Base-by-base conservation (phyloP, 257 asterid species). In the Coffea canephora region DNA sequence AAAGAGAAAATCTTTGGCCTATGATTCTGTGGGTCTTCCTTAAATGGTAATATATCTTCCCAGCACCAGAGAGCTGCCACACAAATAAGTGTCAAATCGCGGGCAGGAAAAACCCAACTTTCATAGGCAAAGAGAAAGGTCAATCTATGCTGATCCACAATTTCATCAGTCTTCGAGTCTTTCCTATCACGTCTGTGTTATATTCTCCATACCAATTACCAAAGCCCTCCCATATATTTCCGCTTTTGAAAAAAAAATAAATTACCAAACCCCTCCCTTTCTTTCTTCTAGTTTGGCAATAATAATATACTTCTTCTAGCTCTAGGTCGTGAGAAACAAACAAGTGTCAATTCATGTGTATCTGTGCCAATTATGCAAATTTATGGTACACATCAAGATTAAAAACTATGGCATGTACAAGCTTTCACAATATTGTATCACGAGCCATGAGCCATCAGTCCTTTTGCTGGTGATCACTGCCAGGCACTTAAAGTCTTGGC, bases 1-100 rank as follows among this genome's bases (percentile, higher is more conserved):
- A 39, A 39, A 73, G 45, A 5, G 45, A 62, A 80, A 65, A 73
- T 73, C 74, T 74, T 52, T 50, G 70, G 75, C 61, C 71, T 50
- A 7, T 8, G 64, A 65, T 65, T 69, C 31, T 80, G 54, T 68
- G 61, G 46, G 41, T 68, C 7, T 41, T 61, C 73, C 45, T 12
- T 48, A 41, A 62, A 43, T 12, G 68, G 73, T 45, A 75, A 81
- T 31, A 62, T 64, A 73, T 75, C 31, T 54, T 36, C 52, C 43
- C 36, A 43, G 1, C 41, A 39, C 3, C 3, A 3, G 71, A 67
- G 55, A 21, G 50, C 65, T 79, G 48, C 66, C 67, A 18, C 75
- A 52, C 41, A 52, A 31, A 68, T 23, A 15, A 68, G 52, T 49
- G 52, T 39, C 82, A 43, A 64, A 8, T 25, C 36, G 36, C 8